Evolutionary conservation across 169 alveolate species (phyloP), one percentile per base, ranked within the genome.

Genomic region (Eimeria sp.): DNA sequence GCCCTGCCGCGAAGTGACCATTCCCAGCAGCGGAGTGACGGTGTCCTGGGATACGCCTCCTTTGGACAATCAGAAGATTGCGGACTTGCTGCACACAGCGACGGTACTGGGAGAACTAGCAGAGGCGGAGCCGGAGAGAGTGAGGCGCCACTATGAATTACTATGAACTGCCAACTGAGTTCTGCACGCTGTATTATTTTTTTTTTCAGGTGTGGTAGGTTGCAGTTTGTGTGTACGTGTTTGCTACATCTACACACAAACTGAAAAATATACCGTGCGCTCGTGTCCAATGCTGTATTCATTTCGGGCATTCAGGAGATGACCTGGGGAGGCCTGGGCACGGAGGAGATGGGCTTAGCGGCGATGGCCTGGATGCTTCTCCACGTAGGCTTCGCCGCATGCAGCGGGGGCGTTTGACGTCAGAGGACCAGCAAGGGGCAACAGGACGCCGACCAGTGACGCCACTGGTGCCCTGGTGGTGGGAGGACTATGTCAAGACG

Each of bases 401-500:
- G 93, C 93, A 60, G 33, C 78, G 93, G 66, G 93, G 66, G 40
- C 93, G 93, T 60, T 23, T 87, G 62, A 40, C 93, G 2, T 37
- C 93, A 10, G 93, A 62, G 40, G 93, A 64, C 66, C 93, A 62
- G 68, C 93, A 87, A 66, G 37, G 83, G 46, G 10, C 93, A 64
- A 25, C 93, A 37, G 68, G 76, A 72, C 93, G 83, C 52, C 82
- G 93, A 14, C 60, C 83, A 87, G 64, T 87, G 43, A 64, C 74
- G 68, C 93, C 93, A 6, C 64, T 87, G 46, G 93, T 64, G 46
- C 93, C 93, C 58, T 87, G 93, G 93, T 87, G 93, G 93, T 87
- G 93, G 93, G 93, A 43, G 43, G 93, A 87, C 14, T 87, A 87
- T 72, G 74, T 87, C 27, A 60, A 46, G 82, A 87, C 93, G 18